A percentile compares a stretch with the other conserved stretches of the same genome.
Conservation (phyloP, 1,139 yeast species). For the Magnusiomyces suaveolens region DNA sequence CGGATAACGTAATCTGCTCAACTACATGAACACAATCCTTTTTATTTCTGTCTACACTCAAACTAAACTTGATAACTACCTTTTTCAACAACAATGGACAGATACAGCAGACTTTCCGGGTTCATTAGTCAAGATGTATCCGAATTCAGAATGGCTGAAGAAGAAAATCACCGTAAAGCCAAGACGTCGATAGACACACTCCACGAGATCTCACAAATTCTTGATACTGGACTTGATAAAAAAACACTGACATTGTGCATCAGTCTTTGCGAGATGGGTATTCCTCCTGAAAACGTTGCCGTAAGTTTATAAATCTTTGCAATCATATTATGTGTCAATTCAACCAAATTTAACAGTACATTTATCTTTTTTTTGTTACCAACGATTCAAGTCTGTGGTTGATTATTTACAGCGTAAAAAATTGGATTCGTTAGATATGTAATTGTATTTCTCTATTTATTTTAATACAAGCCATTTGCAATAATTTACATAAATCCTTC, state of each 20-base stretch:
- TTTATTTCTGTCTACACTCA: no score
- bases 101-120: background rate
- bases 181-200: conserved; percentile 19
- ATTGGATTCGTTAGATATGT: background rate
- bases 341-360: background rate
- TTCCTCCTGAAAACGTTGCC: conserved; percentile 25
- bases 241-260: conserved; percentile 23
- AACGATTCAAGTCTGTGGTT: conserved; percentile 6
- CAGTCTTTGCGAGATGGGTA: conserved; percentile 24
- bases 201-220: conserved; percentile 25
- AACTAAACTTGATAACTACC: no score
- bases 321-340: background rate
- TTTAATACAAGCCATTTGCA: background rate
- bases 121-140: background rate
- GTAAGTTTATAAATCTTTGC: conserved; percentile 14
- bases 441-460: background rate
- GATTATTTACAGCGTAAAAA: conserved; percentile 7
- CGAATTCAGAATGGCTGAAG: background rate
- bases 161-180: background rate
- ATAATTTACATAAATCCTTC: background rate
- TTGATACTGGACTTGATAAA: conserved; percentile 25
- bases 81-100: background rate
- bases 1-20: no score
- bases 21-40: no score
- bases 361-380: no score